Percentiles rank a stretch among this genome's conserved stretches.
Conservation (phyloP, 441 rosid genomes). For the Populus tomentosa region DNA sequence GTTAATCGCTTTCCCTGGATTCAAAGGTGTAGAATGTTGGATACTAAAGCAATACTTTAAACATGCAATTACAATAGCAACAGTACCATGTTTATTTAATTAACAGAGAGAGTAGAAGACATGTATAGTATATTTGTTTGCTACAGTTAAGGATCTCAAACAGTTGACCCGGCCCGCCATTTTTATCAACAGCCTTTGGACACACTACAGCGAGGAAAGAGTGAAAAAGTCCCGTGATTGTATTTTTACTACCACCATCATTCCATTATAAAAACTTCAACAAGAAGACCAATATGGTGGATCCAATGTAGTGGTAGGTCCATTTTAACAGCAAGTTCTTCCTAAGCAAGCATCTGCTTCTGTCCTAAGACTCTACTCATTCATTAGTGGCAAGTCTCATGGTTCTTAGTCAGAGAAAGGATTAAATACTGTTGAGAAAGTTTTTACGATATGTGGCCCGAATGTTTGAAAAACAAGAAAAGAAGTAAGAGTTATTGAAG, state of each 20-base stretch:
- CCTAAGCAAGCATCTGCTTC: slow-evolving; percentile 29
- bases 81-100: neutral
- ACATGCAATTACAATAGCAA: slow-evolving; percentile 6
- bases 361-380: slow-evolving; percentile 13
- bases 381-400: slow-evolving; percentile 24
- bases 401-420: slow-evolving; percentile 47
- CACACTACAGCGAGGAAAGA: neutral
- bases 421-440: slow-evolving; percentile 44
- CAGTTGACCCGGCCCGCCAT: slow-evolving; percentile 24
- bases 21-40: slow-evolving; percentile 24
- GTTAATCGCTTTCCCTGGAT: slow-evolving; percentile 20
- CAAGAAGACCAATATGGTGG: slow-evolving; percentile 19
- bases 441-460: slow-evolving; percentile 50
- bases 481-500: slow-evolving; percentile 38
- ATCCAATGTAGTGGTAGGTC: slow-evolving; percentile 24
- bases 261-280: slow-evolving; percentile 13
- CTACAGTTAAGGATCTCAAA: slow-evolving; percentile 11
- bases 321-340: slow-evolving; percentile 35
- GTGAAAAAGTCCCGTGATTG: slow-evolving; percentile 13
- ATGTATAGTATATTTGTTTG: slow-evolving; percentile 10
- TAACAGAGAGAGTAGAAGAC: slow-evolving; percentile 11
- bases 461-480: slow-evolving; percentile 75
- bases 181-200: slow-evolving; percentile 16
- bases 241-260: slow-evolving; percentile 10
- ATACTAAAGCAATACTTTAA: slow-evolving; percentile 20